Evolutionary conservation across 306 rosid species (phyloP), one percentile per base, ranked within the genome.

Genomic region (Begonia loranthoides): DNA sequence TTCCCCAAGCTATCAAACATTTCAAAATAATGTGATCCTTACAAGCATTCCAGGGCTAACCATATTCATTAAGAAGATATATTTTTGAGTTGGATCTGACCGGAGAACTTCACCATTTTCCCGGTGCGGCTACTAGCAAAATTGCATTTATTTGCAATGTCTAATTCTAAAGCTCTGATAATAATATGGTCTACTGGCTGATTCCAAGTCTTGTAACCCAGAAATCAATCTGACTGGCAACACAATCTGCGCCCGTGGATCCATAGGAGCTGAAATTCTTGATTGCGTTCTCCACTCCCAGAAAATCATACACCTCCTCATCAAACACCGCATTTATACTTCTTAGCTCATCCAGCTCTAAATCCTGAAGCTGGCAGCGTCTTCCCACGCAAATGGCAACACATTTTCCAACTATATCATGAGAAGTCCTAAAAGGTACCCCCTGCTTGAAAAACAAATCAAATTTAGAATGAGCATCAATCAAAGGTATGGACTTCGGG

Each of bases 361-460:
- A 71, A 56, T 78, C 86, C 66, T 43, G 72, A 60, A 86, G 94
- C 58, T 77, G 80, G 70, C 92, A 82, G 19, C 61, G 70, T 72
- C 69, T 82, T 5, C 56, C 66, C 50, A 86, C 78, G 3, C 99
- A 86, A 7, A 80, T 34, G 15, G 95, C 99, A 22, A 90, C 99
- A 0, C 79, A 67, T 60, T 77, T 82, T 64, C 99, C 99, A 9
- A 79, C 92, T 12, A 82, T 74, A 67, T 86, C 99, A 65, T 90
- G 99, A 65, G 95, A 83, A 5, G 99, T 90, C 61, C 99, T 76
- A 63, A 90, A 90, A 33, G 99, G 95, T 40, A 90, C 67, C 52
- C 80, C 99, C 99, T 90, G 78, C 51, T 58, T 14, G 69, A 38
- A 57, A 67, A n/a, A 17, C 16, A 6, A 7, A 21, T 41, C 45